Conservation (phyloP, 179 eudicot genomes). For the Pouteria campechiana region DNA sequence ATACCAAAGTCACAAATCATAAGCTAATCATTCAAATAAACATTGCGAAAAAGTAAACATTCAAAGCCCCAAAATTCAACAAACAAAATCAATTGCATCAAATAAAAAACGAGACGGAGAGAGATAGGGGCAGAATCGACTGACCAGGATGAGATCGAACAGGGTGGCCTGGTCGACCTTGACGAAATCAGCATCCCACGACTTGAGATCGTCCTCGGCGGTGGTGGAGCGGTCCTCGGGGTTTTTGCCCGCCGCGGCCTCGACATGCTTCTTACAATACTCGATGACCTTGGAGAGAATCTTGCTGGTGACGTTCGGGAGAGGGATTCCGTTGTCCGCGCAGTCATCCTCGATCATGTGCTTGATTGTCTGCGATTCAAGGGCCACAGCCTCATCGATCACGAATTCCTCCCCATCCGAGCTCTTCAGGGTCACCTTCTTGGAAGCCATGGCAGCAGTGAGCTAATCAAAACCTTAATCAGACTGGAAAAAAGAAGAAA, state of each 20-base stretch:
- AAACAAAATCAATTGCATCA: too few relatives aligned
- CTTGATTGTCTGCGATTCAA: conserved; percentile 32
- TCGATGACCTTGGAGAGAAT: conserved; percentile 36
- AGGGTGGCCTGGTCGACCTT: conserved; percentile 33
- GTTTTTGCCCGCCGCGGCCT: background rate
- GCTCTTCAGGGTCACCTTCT: conserved; percentile 17
- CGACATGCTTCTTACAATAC: conserved; percentile 37
- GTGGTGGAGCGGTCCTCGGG: conserved; percentile 5
- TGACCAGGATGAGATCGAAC: conserved; percentile 29
- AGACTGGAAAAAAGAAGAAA: too few relatives aligned
- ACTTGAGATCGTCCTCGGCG: conserved; percentile 15
- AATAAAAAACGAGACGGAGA: background rate
- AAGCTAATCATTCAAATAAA: too few relatives aligned
- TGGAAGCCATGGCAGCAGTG: too few relatives aligned
- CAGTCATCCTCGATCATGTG: conserved; percentile 34
- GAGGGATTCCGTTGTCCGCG: conserved; percentile 23
- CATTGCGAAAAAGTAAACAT: too few relatives aligned
- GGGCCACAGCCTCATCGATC: conserved; percentile 29
- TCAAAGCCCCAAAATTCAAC: too few relatives aligned
- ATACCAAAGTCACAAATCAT: too few relatives aligned
- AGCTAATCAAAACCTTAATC: too few relatives aligned
- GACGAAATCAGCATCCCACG: conserved; percentile 22
- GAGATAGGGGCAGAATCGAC: background rate
- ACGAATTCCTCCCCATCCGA: conserved; percentile 33
- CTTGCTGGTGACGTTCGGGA: conserved; percentile 27